Conservation (phyloP, 139 green algal genomes). For the Limnomonas spitsbergensis region DNA sequence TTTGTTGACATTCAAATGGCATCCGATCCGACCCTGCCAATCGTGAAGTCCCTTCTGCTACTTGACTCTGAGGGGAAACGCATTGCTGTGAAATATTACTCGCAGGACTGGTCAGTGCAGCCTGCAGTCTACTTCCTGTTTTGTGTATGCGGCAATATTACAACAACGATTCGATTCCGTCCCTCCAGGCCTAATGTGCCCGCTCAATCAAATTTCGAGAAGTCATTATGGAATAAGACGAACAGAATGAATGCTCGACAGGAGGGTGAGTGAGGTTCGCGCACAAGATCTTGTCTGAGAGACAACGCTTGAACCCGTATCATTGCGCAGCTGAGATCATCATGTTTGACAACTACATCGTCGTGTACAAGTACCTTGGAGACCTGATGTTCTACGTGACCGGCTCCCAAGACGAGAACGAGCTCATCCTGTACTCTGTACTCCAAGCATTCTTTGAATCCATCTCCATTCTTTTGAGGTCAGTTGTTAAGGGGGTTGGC, state of each 20-base stretch:
- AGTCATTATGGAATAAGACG: constrained; percentile 91
- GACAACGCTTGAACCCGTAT: too few species aligned
- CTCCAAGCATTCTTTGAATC: constrained; percentile 87
- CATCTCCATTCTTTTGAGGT: constrained; percentile 74
- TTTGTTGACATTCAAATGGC: too few species aligned
- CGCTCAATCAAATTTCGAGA: constrained; percentile 89
- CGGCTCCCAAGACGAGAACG: constrained; percentile 90
- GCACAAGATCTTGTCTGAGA: background rate
- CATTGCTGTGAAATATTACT: constrained; percentile 97
- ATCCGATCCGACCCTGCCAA: constrained; percentile 61
- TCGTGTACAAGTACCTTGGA: constrained; percentile 93
- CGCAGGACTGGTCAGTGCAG: constrained; percentile 72
- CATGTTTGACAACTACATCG: constrained; percentile 93
- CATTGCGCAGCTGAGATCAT: constrained; percentile 85
- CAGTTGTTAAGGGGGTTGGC: background rate
- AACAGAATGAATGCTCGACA: constrained; percentile 82
- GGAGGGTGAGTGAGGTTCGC: constrained; percentile 75
- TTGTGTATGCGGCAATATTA: constrained; percentile 1
- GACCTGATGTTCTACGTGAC: constrained; percentile 98
- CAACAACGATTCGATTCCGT: too few species aligned
- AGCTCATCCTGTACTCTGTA: constrained; percentile 88
- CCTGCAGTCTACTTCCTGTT: background rate
- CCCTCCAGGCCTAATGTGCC: constrained; percentile 70
- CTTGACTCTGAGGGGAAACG: constrained; percentile 95
- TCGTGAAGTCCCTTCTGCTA: constrained; percentile 89